phyloP scores from a whole-genome alignment of 2,329 filamentous ascomycete genomes.

The Nothomitra cinnamomea region DNA sequence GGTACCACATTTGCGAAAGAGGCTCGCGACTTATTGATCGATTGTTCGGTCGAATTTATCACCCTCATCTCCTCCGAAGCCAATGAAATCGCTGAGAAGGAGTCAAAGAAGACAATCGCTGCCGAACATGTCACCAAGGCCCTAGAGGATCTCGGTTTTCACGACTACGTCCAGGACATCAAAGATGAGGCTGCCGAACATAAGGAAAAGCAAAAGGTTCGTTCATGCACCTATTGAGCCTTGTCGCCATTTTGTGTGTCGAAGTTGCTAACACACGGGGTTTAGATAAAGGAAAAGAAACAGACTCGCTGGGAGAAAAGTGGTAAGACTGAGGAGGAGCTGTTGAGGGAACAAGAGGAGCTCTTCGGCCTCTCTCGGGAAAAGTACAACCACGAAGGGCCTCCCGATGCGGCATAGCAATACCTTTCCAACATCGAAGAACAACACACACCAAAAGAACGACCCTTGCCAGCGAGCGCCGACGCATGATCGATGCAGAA shows the following conservation, averaged over 20 bases:
- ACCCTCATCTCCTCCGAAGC: constrained; percentile 96
- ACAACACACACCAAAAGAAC: too few relatives aligned
- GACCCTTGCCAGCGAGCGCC: too few relatives aligned
- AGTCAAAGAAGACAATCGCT: constrained; percentile 97
- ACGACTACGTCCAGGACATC: constrained; percentile 79
- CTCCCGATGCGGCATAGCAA: not conserved
- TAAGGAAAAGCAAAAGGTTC: constrained; percentile 79
- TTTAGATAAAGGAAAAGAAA: constrained; percentile 83
- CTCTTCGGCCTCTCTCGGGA: constrained; percentile 70
- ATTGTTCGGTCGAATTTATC: constrained; percentile 98
- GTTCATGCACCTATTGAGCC: not conserved
- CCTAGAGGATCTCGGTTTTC: constrained; percentile 79
- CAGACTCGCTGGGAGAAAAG: constrained; percentile 93
- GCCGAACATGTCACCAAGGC: constrained; percentile 96
- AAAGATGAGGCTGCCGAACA: constrained; percentile 76
- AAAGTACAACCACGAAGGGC: constrained; percentile 36
- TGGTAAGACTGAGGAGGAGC: constrained; percentile 77
- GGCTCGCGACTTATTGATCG: constrained; percentile 84
- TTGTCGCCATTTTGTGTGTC: constrained; percentile 5
- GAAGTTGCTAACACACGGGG: constrained; percentile 4
- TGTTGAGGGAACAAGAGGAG: constrained; percentile 77
- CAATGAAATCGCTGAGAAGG: constrained; percentile 97
- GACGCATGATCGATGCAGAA: too few relatives aligned
- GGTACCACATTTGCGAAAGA: constrained; percentile 88
- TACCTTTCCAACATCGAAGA: too few relatives aligned